Conservation (phyloP, 1,139 yeast species). For the Martiniozyma asiatica region DNA sequence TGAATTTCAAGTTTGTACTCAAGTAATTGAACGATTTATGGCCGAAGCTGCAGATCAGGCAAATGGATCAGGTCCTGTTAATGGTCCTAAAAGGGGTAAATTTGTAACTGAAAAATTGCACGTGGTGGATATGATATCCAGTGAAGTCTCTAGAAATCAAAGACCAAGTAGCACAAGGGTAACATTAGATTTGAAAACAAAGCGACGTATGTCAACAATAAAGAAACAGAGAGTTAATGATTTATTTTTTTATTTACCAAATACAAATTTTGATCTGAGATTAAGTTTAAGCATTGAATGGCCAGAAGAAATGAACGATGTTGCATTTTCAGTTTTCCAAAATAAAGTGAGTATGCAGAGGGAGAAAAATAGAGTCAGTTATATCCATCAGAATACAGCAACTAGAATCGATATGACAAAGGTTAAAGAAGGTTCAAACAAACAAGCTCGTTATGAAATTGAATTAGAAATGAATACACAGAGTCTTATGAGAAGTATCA, state of each 20-base stretch:
- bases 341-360: conserved; percentile 37
- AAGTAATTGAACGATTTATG: conserved; percentile 31
- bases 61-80: conserved; percentile 8
- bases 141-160: conserved; percentile 28
- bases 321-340: conserved; percentile 36
- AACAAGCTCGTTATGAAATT: conserved; percentile 37
- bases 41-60: too few relatives aligned
- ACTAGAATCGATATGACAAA: conserved; percentile 62
- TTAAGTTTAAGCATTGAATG: conserved; percentile 66
- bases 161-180: conserved; percentile 53
- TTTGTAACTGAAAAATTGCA: conserved; percentile 23
- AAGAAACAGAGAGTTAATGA: conserved; percentile 64
- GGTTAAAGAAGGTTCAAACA: conserved; percentile 28
- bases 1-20: conserved; percentile 43
- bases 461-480: conserved; percentile 65
- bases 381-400: conserved; percentile 55
- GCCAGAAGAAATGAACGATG: conserved; percentile 47
- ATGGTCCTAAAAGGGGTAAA: conserved; percentile 19
- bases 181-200: conserved; percentile 55
- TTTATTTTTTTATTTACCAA: conserved; percentile 62
- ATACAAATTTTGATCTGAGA: conserved; percentile 65
- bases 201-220: conserved; percentile 54
- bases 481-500: conserved; percentile 53
- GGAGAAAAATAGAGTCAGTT: conserved; percentile 52
- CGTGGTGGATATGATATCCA: conserved; percentile 20